Evolutionary conservation across 164 flowering plant genomes (phyloP), one percentile per base, ranked within the genome.

Genomic region (Brasenia schreberi): DNA sequence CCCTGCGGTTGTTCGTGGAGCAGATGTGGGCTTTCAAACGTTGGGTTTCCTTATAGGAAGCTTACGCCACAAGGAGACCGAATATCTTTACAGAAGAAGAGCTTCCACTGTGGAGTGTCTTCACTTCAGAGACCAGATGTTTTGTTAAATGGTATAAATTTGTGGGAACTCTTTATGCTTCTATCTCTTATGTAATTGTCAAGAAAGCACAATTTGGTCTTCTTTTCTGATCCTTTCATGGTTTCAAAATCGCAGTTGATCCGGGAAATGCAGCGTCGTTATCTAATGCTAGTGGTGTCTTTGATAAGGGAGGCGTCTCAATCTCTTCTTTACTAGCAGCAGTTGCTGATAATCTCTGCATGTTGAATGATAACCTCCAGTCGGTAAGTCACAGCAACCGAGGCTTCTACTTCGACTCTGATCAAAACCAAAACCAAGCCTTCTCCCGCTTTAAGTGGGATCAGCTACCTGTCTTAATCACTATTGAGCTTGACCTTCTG

Each of bases 281-380:
- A 18, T 61, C 85, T 75, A 82, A 80, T 62, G 61, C 9, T 79
- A 73, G 78, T 78, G 66, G 65, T 70, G 16, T 81, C 75, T 62
- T 43, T 80, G 4, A 75, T 59, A 60, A 74, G 72, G 49, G 81
- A 80, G 11, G 39, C 39, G 66, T 81, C 73, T 83, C 89, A 18
- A 70, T 84, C 64, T 67, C 87, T 53, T 81, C 77, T 69, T 70
- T 93, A 71, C 74, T 93, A 75, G 96, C 88, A 66, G 81, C 79
- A 43, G 98, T 93, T 73, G 87, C 93, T 65, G 92, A 87, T 71
- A 96, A 93, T 71, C 87, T 93, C 33, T 78, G 42, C 43, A 83
- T 75, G 6, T 73, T 93, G 56, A 93, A 90, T 74, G 80, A 83
- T 53, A 93, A 88, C 77, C 86, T 93, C 39, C 81, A 74, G 63